A percentile compares a stretch with the other conserved stretches of the same genome.
These are phyloP conservation scores for Coccomyxa subellipsoidea DNA, from an alignment of 163 green algal species.

Conservation along the genomic window DNA sequence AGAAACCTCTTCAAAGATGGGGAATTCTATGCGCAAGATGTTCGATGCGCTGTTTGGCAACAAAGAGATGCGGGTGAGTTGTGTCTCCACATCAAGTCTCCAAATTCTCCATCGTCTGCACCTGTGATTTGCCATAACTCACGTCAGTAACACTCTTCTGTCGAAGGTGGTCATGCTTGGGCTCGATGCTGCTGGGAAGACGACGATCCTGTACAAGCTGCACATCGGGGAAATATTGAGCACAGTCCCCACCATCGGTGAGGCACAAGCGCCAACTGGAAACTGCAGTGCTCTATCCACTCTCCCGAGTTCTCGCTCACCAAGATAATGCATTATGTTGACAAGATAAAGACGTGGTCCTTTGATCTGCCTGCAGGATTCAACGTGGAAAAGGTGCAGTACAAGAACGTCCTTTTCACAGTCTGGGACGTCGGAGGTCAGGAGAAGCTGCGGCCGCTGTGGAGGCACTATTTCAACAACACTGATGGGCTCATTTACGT, in stretches of 20 bases:
- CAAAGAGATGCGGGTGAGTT: constrained; percentile 65
- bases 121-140: neutral
- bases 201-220: constrained; percentile 88
- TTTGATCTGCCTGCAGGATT: constrained; percentile 74
- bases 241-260: constrained; percentile 96
- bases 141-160: neutral
- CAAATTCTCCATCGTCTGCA: neutral
- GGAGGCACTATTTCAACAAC: constrained; percentile 81
- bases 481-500: constrained; percentile 84
- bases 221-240: constrained; percentile 88
- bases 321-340: too few species aligned
- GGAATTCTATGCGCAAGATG: constrained; percentile 55
- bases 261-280: too few species aligned
- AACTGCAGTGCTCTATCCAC: too few species aligned
- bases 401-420: constrained; percentile 99
- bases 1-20: constrained; percentile 33
- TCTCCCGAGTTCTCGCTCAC: too few species aligned
- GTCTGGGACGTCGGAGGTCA: constrained; percentile 98
- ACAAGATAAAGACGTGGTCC: neutral
- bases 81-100: neutral
- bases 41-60: constrained; percentile 73
- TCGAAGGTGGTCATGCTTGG: constrained; percentile 78
- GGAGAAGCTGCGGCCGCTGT: constrained; percentile 95
- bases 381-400: constrained; percentile 99
- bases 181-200: constrained; percentile 85